A percentile compares a stretch with the other conserved stretches of the same genome.
Conservation (phyloP, 1,284 basidiomycete genomes). For the Moesziomyces parantarcticus region DNA sequence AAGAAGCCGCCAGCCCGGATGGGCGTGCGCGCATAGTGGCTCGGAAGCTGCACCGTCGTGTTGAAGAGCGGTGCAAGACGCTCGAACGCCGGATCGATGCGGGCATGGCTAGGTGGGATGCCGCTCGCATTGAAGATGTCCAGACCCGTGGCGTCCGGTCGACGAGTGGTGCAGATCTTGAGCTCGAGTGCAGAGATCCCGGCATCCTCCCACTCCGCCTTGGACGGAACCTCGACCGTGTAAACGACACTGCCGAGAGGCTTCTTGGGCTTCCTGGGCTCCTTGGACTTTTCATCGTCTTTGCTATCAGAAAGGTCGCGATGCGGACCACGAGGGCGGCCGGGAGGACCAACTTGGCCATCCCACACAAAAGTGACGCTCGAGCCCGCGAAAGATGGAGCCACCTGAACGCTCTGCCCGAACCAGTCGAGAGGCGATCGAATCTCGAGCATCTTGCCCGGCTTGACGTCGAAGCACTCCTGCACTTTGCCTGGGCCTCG, state of each 20-base stretch:
- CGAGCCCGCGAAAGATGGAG: conserved; percentile 30
- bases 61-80: conserved; percentile 25
- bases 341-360: conserved; percentile 24
- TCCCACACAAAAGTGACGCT: conserved; percentile 39
- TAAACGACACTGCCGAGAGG: conserved; percentile 15
- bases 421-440: conserved; percentile 15
- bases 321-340: conserved; percentile 12
- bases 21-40: conserved; percentile 22
- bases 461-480: conserved; percentile 22
- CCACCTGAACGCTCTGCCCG: conserved; percentile 22
- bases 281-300: background rate
- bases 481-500: conserved; percentile 8
- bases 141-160: conserved; percentile 15
- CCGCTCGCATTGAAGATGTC: conserved; percentile 31
- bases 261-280: conserved; percentile 5
- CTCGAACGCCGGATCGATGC: conserved; percentile 16
- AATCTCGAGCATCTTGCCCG: conserved; percentile 21
- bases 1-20: conserved; percentile 24
- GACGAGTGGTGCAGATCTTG: conserved; percentile 19
- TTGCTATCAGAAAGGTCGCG: conserved; percentile 1
- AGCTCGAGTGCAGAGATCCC: conserved; percentile 14
- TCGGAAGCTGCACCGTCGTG: conserved; percentile 19
- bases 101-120: conserved; percentile 32
- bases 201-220: conserved; percentile 12
- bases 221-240: conserved; percentile 15